Percentiles rank a stretch among this genome's conserved stretches.
phyloP scores from a whole-genome alignment of 2,329 filamentous ascomycete genomes.

The Escovopsis sp. region DNA sequence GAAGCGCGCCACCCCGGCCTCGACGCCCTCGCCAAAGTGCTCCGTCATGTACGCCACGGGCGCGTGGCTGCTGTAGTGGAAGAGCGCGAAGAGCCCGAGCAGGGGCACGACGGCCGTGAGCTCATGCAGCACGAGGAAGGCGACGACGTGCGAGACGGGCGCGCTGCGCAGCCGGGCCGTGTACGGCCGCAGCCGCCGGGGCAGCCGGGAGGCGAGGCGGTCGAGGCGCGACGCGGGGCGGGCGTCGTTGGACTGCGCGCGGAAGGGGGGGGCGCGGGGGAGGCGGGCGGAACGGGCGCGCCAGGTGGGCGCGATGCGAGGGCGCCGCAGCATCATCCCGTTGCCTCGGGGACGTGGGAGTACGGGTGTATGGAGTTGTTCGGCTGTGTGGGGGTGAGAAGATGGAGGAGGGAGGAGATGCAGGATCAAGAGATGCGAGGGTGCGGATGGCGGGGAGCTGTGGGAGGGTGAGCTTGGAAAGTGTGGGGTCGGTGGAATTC shows the following conservation, averaged over 20 bases:
- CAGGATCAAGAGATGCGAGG: no score
- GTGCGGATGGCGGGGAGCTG: no score
- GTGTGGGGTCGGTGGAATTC: no score
- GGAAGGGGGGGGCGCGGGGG: constrained; percentile 6
- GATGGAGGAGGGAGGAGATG: no score
- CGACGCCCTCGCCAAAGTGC: constrained; percentile 35
- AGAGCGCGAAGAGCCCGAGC: constrained; percentile 55
- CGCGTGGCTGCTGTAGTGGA: constrained; percentile 67
- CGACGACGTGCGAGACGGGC: constrained; percentile 66
- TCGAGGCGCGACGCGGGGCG: constrained; percentile 21
- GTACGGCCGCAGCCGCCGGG: constrained; percentile 53
- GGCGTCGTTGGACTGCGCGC: constrained; percentile 15
- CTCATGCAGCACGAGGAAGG: constrained; percentile 86
- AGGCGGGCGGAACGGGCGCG: constrained; percentile 4
- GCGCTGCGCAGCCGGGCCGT: constrained; percentile 56
- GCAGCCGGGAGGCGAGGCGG: constrained; percentile 40
- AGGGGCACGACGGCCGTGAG: constrained; percentile 75
- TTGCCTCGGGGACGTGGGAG: no score
- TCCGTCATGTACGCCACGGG: constrained; percentile 40
- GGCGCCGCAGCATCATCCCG: constrained; percentile 11
- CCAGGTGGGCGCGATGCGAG: constrained; percentile 10
- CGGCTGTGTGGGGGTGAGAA: no score
- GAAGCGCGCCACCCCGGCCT: constrained; percentile 56
- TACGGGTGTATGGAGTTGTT: no score
- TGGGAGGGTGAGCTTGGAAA: no score